phyloP scores from a whole-genome alignment of 768 basidiomycete genomes.

The Mycena pura region DNA sequence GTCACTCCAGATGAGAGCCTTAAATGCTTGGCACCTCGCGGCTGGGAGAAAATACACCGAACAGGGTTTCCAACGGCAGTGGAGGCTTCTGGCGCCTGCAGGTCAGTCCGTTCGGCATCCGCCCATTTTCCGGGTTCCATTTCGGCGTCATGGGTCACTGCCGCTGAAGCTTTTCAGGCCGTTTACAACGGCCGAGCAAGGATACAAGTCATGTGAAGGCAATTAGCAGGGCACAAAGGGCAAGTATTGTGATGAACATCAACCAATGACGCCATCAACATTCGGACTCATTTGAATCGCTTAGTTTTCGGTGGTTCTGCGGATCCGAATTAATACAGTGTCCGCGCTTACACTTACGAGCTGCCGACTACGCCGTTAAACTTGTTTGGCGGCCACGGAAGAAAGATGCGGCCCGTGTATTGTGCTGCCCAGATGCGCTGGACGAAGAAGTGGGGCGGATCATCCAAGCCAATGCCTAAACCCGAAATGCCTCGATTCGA shows the following conservation, averaged over 20 bases:
- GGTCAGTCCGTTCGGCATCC: not conserved
- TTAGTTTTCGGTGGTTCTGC: conserved; percentile 9
- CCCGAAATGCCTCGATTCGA: too few species aligned
- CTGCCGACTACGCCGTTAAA: too few species aligned
- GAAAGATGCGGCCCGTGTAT: too few species aligned
- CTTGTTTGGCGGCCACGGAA: too few species aligned
- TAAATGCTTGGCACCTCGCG: not conserved
- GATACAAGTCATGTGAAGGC: not conserved
- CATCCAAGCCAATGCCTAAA: too few species aligned
- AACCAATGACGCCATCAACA: not conserved
- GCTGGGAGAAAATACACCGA: not conserved
- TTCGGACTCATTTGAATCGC: not conserved
- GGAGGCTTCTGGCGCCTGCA: not conserved
- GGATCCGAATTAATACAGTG: not conserved
- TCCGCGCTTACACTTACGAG: too few species aligned
- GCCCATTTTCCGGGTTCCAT: not conserved
- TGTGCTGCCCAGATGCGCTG: too few species aligned
- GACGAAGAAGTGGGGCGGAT: too few species aligned
- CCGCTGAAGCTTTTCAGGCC: not conserved
- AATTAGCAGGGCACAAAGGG: not conserved
- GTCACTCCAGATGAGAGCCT: not conserved
- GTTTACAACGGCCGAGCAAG: too few species aligned
- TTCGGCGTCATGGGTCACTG: not conserved
- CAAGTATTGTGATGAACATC: not conserved
- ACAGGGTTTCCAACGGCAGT: not conserved